phyloP scores from a whole-genome alignment of 1,139 yeast species.

The Pichia sp. region DNA sequence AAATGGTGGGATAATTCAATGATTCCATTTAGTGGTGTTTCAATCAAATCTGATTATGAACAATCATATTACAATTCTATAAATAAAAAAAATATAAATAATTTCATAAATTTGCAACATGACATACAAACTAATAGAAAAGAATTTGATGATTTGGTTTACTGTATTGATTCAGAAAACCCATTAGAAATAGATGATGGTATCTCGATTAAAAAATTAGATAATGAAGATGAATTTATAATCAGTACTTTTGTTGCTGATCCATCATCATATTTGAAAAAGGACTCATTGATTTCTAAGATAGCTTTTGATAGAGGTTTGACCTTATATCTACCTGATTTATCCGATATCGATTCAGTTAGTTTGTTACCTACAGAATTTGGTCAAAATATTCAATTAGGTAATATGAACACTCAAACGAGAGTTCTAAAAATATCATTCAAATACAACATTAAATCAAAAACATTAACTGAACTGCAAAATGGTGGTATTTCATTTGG shows the following conservation, averaged over 20 bases:
- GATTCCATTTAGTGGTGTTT: constrained; percentile 37
- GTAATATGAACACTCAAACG: constrained; percentile 38
- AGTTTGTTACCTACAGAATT: constrained; percentile 67
- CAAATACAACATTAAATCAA: constrained; percentile 30
- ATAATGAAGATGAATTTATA: constrained; percentile 32
- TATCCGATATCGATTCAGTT: constrained; percentile 35
- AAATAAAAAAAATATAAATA: constrained; percentile 15
- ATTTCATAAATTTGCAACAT: constrained; percentile 22
- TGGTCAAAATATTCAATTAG: constrained; percentile 52
- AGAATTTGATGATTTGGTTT: constrained; percentile 47
- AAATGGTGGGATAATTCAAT: constrained; percentile 39
- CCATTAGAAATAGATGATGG: constrained; percentile 97
- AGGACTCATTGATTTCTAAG: constrained; percentile 43
- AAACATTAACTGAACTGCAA: constrained; percentile 26
- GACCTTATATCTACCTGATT: constrained; percentile 72
- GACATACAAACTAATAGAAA: constrained; percentile 32
- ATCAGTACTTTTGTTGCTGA: constrained; percentile 81
- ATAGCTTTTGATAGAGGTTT: constrained; percentile 57
- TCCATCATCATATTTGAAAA: constrained; percentile 60
- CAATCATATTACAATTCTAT: constrained; percentile 35
- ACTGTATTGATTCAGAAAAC: constrained; percentile 73
- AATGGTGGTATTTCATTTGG: constrained; percentile 35
- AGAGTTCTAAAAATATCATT: constrained; percentile 46
- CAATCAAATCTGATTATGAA: constrained; percentile 36
- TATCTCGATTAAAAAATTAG: constrained; percentile 47